Conservation (phyloP, 345 rosid species). For the Nephelium lappaceum region DNA sequence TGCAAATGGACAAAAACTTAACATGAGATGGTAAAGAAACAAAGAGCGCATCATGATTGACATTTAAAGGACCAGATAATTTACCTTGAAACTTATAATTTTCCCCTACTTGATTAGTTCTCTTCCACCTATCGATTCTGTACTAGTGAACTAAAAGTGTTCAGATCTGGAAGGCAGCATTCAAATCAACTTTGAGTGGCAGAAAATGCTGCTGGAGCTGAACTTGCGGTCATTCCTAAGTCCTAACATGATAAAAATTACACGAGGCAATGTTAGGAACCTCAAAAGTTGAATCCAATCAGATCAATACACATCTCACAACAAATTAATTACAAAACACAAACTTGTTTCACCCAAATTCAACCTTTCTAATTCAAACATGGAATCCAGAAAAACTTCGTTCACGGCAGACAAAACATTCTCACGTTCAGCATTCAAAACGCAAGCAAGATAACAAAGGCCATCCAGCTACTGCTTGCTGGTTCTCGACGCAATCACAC, state of each 20-base stretch:
- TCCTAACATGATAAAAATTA: too few relatives aligned
- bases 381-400: too few relatives aligned
- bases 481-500: not conserved
- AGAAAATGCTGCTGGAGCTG: too few relatives aligned
- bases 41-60: conserved; percentile 10
- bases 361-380: not conserved
- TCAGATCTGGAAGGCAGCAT: too few relatives aligned
- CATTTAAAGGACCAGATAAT: conserved; percentile 20
- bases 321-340: not conserved
- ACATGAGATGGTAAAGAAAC: conserved; percentile 18
- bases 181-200: too few relatives aligned
- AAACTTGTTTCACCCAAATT: not conserved
- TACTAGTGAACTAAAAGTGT: too few relatives aligned
- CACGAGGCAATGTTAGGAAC: too few relatives aligned
- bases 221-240: too few relatives aligned
- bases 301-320: not conserved
- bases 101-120: conserved; percentile 74
- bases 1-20: conserved; percentile 35
- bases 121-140: too few relatives aligned
- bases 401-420: not conserved
- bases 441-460: not conserved
- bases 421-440: not conserved
- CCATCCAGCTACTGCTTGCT: not conserved
- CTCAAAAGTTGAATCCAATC: not conserved
- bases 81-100: conserved; percentile 79